These are phyloP conservation scores for Heliamphora pulchella DNA, from an alignment of 179 eudicot species.

Conservation along the genomic window DNA sequence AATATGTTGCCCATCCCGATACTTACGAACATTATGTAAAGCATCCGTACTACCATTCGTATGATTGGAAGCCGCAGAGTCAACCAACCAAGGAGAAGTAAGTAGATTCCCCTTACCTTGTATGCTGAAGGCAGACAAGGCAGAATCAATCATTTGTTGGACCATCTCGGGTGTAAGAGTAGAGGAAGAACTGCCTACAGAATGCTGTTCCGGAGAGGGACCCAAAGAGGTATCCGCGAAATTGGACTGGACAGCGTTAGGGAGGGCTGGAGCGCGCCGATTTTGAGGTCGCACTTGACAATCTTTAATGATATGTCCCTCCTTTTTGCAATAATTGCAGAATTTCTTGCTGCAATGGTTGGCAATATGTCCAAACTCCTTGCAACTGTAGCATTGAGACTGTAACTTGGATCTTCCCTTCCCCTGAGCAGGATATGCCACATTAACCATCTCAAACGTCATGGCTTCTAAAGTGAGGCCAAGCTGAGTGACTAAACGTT, in stretches of 20 bases:
- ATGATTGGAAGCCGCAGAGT: neutral
- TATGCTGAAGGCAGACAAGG: conserved; percentile 11
- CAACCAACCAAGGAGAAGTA: neutral
- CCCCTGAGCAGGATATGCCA: conserved; percentile 13
- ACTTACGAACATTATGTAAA: neutral
- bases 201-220: neutral
- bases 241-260: neutral
- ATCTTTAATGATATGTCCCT: conserved; percentile 6
- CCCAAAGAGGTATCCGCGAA: neutral
- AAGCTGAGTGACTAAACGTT: neutral
- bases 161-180: conserved; percentile 4
- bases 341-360: conserved; percentile 7
- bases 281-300: neutral
- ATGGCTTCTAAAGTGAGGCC: neutral
- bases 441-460: neutral
- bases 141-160: conserved; percentile 11
- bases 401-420: neutral
- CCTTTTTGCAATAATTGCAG: conserved; percentile 14
- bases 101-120: conserved; percentile 5
- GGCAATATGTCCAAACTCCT: conserved; percentile 9
- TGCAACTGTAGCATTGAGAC: conserved; percentile 1
- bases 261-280: neutral
- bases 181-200: neutral
- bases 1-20: neutral
- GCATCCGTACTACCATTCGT: neutral